Evolutionary conservation across 192 early-diverging fungal genomes (phyloP), one percentile per base, ranked within the genome.

Genomic region (Kickxella alabastrina): DNA sequence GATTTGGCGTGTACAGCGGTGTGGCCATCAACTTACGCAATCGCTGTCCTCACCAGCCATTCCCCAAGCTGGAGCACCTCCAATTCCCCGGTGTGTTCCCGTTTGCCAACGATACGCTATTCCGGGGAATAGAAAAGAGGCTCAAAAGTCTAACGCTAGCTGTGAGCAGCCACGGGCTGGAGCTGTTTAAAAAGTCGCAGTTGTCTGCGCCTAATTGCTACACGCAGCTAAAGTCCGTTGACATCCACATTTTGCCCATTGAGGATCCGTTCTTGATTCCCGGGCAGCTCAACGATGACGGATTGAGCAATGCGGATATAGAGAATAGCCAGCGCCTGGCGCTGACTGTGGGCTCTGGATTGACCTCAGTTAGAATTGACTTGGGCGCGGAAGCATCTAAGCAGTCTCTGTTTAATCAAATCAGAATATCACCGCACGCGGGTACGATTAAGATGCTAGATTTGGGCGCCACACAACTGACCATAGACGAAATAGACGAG

Each of bases 81-180:
- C 7, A 2, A 2, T 28, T 62, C 7, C 59, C 59, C 0, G 50
- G 59, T 5, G 45, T 38, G 3, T 62, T 31, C 24, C 59, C 59
- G 10, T 62, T 62, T 35, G 43, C 44, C 44, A 54, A 54, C 19
- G 19, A 17, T 19, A 18, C 23, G 6, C 21, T 56, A 3, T 12
- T 36, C n/a, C n/a, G n/a, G 2, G 39, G 21, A 10, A 35, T 26
- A 6, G 32, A 42, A 3, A 37, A 13, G 2, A 45, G 34, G 14
- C 32, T 27, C 17, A 36, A 56, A 31, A 23, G 31, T 0, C n/a
- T 56, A 22, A 21, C 17, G 5, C 27, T 56, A n/a, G 54, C 31
- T 18, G 43, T 46, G 24, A 56, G 54, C 42, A 14, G 15, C 21
- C 43, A 56, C n/a, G 31, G 23, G 6, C 35, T 38, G 6, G 17